Evolutionary conservation across 768 basidiomycete genomes (phyloP), one percentile per base, ranked within the genome.

Genomic region (Boletellus sp.): DNA sequence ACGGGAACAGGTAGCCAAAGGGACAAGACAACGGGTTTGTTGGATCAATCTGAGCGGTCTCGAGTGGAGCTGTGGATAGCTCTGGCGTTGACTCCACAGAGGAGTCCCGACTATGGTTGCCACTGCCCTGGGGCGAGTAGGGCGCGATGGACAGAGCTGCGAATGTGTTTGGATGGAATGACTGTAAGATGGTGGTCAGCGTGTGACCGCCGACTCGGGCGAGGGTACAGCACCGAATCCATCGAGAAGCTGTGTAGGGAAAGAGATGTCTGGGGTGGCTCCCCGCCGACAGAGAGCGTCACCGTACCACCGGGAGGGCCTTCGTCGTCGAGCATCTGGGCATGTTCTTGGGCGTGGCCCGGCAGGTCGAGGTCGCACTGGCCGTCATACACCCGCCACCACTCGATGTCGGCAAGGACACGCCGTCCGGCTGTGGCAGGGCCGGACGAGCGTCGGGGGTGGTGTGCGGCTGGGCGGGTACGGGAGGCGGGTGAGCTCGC

Each of bases 391-490:
- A 90, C 87, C 60, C 75, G 79, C 88, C 88, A 90, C 88, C 89
- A 91, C 66, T 90, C 88, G 62, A 91, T 85, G 73, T 91, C 89
- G 31, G 86, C 88, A 53, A 91, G 77, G 58, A 91, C 86, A 58
- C 87, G 78, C 63, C 89, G 78, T 55, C 67, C 73, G 57, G 65
- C 67, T 32, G 78, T 79, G 62, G 86, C 83, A 58, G 87, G 86
- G 53, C 80, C 84, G 19, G 83, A 81, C 12, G 85, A 78, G 52
- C 87, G 82, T 62, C 85, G 78, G 8, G 70, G 67, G 47, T 62
- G 63, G 31, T 62, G 66, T 42, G 55, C 57, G 28, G 52, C 53
- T 50, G 78, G 70, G 36, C 79, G 67, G 15, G 63, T 70, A 50
- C 74, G 70, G 20, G 71, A 70, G 28, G 73, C 68, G 46, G 61